A percentile compares a stretch with the other conserved stretches of the same genome.
Evolutionary conservation across 202 grass and related monocot species (phyloP).

Genomic region (Bolboschoenoplectus hybrid): DNA sequence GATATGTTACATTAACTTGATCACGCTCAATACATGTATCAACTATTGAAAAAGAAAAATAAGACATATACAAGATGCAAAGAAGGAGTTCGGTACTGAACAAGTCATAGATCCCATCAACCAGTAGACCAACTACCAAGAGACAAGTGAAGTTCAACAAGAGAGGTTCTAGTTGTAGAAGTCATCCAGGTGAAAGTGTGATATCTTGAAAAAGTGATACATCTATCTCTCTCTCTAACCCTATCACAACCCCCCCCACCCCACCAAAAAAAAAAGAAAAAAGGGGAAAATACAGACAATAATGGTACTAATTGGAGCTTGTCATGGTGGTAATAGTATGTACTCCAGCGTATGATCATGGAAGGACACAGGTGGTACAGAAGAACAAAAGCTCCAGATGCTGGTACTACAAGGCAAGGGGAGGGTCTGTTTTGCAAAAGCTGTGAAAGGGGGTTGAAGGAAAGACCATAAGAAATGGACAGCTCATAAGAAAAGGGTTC

Average conservation of each 20-base stretch:
- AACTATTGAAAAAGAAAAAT: constrained; percentile 2
- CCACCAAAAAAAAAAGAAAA: background rate
- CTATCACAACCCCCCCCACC: background rate
- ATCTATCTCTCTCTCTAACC: background rate
- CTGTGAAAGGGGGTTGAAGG: background rate
- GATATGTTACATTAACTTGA: constrained; percentile 40
- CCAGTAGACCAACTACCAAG: background rate
- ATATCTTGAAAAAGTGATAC: background rate
- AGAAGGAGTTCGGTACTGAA: background rate
- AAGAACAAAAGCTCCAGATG: background rate
- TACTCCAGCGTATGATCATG: background rate
- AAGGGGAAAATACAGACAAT: too few relatives aligned
- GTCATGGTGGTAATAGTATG: background rate
- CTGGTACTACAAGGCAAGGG: background rate
- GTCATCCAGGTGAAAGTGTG: background rate
- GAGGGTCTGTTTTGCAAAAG: background rate
- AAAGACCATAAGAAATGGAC: background rate
- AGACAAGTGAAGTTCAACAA: constrained; percentile 19
- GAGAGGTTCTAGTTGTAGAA: background rate
- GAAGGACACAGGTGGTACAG: background rate
- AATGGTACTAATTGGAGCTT: too few relatives aligned
- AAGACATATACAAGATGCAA: background rate
- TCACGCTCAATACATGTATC: background rate
- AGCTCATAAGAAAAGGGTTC: background rate
- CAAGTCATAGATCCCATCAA: background rate